Conservation (phyloP, 208 protist species). For the Phytomonas francai region DNA sequence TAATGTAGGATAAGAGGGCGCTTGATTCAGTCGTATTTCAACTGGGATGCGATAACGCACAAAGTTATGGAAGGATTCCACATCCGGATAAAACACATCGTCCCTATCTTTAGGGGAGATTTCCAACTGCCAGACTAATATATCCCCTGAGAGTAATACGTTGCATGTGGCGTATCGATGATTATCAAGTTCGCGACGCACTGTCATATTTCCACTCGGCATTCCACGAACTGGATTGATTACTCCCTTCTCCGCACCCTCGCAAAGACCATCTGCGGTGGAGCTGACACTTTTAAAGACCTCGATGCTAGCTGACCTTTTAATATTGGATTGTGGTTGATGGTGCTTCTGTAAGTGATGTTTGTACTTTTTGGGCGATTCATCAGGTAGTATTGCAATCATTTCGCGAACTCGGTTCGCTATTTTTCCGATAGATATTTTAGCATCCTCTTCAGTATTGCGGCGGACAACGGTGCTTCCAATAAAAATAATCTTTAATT, state of each 20-base stretch:
- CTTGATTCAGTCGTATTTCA: constrained; percentile 60
- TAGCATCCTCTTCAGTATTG: constrained; percentile 18
- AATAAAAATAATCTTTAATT: constrained; percentile 63
- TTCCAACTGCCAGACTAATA: constrained; percentile 49
- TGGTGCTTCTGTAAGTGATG: constrained; percentile 30
- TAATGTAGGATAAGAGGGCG: constrained; percentile 58
- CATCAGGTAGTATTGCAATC: constrained; percentile 42
- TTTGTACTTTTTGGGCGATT: constrained; percentile 23
- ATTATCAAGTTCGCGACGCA: constrained; percentile 43
- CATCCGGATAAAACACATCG: constrained; percentile 74
- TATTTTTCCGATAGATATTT: constrained; percentile 33
- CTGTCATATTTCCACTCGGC: constrained; percentile 22
- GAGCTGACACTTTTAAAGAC: background rate
- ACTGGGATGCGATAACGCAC: constrained; percentile 56
- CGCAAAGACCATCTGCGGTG: background rate
- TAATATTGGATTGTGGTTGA: constrained; percentile 4
- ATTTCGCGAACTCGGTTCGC: constrained; percentile 39
- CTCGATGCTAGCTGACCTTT: constrained; percentile 9
- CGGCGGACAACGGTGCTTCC: constrained; percentile 58
- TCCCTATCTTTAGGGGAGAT: constrained; percentile 33
- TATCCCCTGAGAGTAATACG: constrained; percentile 49
- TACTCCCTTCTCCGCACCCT: constrained; percentile 15
- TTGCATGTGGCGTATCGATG: constrained; percentile 33
- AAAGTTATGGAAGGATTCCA: constrained; percentile 79
- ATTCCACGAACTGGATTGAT: constrained; percentile 7